phyloP scores from a whole-genome alignment of 805 yeast species.

The Sungouiozyma intestinalis region DNA sequence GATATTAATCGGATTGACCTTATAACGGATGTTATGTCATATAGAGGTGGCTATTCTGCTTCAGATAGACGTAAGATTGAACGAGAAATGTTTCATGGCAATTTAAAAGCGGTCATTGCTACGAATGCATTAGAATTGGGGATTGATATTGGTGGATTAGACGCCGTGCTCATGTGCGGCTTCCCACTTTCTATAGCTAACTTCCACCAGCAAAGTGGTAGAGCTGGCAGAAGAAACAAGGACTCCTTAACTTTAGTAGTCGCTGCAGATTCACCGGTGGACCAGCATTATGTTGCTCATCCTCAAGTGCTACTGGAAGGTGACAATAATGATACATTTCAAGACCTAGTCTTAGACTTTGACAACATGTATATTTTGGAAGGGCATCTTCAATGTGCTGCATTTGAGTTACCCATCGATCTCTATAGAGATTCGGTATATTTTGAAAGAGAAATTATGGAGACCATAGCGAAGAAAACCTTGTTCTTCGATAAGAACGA shows the following conservation, averaged over 20 bases:
- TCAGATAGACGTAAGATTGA: constrained; percentile 82
- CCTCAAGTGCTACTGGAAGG: constrained; percentile 22
- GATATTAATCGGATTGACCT: constrained; percentile 36
- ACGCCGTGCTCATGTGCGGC: constrained; percentile 86
- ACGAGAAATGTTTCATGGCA: constrained; percentile 80
- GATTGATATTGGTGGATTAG: constrained; percentile 86
- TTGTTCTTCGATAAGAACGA: constrained; percentile 35
- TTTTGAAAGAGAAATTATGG: constrained; percentile 33
- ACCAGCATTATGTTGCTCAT: constrained; percentile 69
- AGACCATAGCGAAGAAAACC: constrained; percentile 31
- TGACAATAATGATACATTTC: constrained; percentile 44
- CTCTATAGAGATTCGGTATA: constrained; percentile 43
- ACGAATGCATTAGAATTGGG: constrained; percentile 95
- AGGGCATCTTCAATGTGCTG: constrained; percentile 90
- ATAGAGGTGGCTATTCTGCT: constrained; percentile 90
- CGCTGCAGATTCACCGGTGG: constrained; percentile 75
- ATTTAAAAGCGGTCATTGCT: constrained; percentile 76
- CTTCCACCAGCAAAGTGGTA: constrained; percentile 90
- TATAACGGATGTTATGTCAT: constrained; percentile 69
- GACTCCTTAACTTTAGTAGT: constrained; percentile 82
- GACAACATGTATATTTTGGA: constrained; percentile 56
- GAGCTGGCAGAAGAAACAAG: constrained; percentile 84
- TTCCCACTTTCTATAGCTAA: constrained; percentile 83
- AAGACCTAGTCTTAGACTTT: constrained; percentile 50
- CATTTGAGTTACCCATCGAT: constrained; percentile 66